Conservation (phyloP, 1,284 basidiomycete species). For the Ustilago hordei region DNA sequence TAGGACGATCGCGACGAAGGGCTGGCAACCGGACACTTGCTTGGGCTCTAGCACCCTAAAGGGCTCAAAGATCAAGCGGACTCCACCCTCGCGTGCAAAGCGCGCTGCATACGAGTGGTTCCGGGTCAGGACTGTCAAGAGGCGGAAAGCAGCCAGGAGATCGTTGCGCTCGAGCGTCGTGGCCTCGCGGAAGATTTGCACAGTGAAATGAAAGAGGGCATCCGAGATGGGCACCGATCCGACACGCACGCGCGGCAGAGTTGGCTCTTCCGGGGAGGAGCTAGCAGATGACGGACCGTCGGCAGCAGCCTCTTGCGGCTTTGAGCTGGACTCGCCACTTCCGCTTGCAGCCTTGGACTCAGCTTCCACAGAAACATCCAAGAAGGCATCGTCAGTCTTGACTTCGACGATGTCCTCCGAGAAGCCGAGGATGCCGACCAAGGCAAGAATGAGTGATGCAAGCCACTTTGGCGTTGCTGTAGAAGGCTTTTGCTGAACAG, state of each 20-base stretch:
- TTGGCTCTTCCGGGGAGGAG: constrained; percentile 2
- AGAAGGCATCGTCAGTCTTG: constrained; percentile 61
- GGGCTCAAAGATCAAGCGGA: constrained; percentile 59
- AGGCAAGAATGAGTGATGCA: constrained; percentile 40
- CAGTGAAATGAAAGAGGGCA: constrained; percentile 40
- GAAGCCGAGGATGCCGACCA: constrained; percentile 75
- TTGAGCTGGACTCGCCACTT: not conserved
- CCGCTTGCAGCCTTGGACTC: not conserved
- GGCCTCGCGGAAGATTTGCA: constrained; percentile 68
- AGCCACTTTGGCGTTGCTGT: constrained; percentile 44
- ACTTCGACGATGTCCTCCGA: constrained; percentile 79
- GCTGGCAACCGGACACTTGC: constrained; percentile 75
- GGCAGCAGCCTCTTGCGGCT: not conserved
- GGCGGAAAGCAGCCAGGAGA: constrained; percentile 60
- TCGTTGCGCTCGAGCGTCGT: constrained; percentile 48
- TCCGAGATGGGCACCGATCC: constrained; percentile 61
- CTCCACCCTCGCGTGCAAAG: constrained; percentile 50
- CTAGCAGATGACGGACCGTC: not conserved
- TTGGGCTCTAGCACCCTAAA: constrained; percentile 52
- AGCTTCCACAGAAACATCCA: constrained; percentile 18
- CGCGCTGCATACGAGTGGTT: constrained; percentile 37
- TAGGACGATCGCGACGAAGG: constrained; percentile 86
- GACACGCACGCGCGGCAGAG: constrained; percentile 23
- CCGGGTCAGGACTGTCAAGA: constrained; percentile 62
- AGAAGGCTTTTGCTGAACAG: not conserved